phyloP scores from a whole-genome alignment of 1,284 basidiomycete species.

The Sanghuangporus weigelae region DNA sequence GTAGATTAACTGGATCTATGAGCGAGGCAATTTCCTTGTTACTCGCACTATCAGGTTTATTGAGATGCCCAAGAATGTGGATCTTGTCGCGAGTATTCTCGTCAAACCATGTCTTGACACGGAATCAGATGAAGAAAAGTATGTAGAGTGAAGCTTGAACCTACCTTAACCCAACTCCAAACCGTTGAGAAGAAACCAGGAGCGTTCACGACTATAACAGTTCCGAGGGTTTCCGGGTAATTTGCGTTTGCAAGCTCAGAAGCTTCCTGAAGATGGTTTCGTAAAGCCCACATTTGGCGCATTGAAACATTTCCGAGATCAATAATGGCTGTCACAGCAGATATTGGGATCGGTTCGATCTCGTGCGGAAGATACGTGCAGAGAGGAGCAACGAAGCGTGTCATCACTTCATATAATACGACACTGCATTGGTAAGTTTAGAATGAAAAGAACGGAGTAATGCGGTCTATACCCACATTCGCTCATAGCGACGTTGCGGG shows the following conservation, averaged over 20 bases:
- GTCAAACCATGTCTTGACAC: slow-evolving; percentile 65
- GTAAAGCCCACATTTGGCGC: slow-evolving; percentile 59
- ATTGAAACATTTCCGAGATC: slow-evolving; percentile 62
- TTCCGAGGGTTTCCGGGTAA: slow-evolving; percentile 70
- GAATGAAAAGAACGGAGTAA: neutral
- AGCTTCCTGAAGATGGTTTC: slow-evolving; percentile 67
- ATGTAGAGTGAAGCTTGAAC: slow-evolving; percentile 5
- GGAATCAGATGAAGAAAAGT: slow-evolving; percentile 1
- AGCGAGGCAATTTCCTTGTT: slow-evolving; percentile 45
- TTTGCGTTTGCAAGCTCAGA: slow-evolving; percentile 69
- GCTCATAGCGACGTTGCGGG: slow-evolving; percentile 52
- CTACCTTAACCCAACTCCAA: slow-evolving; percentile 75
- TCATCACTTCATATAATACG: slow-evolving; percentile 62
- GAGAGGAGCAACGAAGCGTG: slow-evolving; percentile 55
- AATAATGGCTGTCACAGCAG: slow-evolving; percentile 66
- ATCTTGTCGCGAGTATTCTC: slow-evolving; percentile 70
- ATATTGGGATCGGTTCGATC: slow-evolving; percentile 49
- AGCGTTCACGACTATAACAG: slow-evolving; percentile 65
- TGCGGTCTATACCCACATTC: slow-evolving; percentile 49
- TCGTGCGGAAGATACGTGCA: slow-evolving; percentile 60
- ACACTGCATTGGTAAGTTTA: slow-evolving; percentile 31
- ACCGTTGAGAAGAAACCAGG: slow-evolving; percentile 73
- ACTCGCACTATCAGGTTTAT: slow-evolving; percentile 30
- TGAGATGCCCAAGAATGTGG: slow-evolving; percentile 52
- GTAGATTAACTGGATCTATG: slow-evolving; percentile 53